phyloP scores from a whole-genome alignment of 2,329 filamentous ascomycete genomes.

The Verticillium nonalfalfae region DNA sequence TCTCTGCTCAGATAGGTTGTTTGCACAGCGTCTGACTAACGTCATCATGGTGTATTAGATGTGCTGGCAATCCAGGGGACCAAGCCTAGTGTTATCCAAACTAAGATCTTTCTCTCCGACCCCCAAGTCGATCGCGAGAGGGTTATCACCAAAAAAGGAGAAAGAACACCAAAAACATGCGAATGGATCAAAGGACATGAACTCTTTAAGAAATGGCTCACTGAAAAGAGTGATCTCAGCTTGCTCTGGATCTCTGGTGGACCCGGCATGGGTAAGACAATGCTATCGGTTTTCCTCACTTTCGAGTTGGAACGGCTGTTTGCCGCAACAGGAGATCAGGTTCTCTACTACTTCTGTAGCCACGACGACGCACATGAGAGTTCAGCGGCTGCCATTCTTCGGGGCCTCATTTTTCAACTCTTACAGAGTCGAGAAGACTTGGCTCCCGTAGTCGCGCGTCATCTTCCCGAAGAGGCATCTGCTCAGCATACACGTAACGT shows the following conservation, averaged over 20 bases:
- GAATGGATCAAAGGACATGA: not conserved
- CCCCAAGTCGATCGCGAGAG: not conserved
- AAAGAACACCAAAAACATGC: not conserved
- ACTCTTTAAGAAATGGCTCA: not conserved
- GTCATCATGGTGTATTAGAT: not conserved
- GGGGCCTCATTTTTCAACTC: not conserved
- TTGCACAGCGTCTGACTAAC: not conserved
- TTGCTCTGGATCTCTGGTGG: not conserved
- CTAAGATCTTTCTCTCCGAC: not conserved
- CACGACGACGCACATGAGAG: not conserved
- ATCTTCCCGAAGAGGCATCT: not conserved
- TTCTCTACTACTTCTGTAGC: not conserved
- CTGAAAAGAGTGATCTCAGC: too few relatives aligned
- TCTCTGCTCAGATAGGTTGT: not conserved
- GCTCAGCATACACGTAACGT: not conserved
- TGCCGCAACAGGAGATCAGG: not conserved
- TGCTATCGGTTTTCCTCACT: not conserved
- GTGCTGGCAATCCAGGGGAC: not conserved
- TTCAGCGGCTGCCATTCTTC: not conserved
- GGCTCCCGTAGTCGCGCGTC: not conserved
- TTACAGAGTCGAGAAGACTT: not conserved
- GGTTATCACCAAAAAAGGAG: not conserved
- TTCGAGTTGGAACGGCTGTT: not conserved
- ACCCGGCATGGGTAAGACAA: not conserved
- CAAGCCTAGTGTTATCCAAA: not conserved